Evolutionary conservation across 2,329 filamentous ascomycete species (phyloP).

Genomic region (Zasmidium angulare): DNA sequence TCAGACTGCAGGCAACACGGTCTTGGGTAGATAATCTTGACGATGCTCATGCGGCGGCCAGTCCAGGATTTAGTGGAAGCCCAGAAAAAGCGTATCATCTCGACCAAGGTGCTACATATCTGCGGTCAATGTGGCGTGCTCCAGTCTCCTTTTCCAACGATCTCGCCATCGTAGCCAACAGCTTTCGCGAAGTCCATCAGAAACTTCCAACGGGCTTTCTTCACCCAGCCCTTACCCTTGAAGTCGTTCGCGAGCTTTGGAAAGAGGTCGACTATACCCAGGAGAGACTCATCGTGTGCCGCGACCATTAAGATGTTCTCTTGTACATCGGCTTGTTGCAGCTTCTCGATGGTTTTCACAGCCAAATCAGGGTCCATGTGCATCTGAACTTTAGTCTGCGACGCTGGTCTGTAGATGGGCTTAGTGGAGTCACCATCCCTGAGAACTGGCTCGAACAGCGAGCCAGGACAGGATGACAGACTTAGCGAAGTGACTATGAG

Average conservation of each 20-base stretch:
- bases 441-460: conserved; percentile 41
- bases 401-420: conserved; percentile 32
- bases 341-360: conserved; percentile 43
- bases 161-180: conserved; percentile 9
- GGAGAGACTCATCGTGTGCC: conserved; percentile 49
- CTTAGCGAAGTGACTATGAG: conserved; percentile 24
- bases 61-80: too few species aligned
- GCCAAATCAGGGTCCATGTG: conserved; percentile 35
- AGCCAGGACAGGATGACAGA: conserved; percentile 40
- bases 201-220: conserved; percentile 51
- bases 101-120: not conserved
- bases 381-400: conserved; percentile 21
- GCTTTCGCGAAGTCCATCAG: conserved; percentile 47
- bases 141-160: conserved; percentile 12
- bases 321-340: conserved; percentile 48
- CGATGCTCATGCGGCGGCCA: not conserved
- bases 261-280: conserved; percentile 50
- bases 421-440: conserved; percentile 24
- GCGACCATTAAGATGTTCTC: conserved; percentile 48
- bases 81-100: not conserved
- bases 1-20: not conserved
- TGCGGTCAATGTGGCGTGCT: not conserved
- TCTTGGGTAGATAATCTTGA: not conserved
- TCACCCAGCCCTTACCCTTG: conserved; percentile 46
- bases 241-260: conserved; percentile 51